Conservation (phyloP, 768 basidiomycete species). For the Lanmaoa rubissima region DNA sequence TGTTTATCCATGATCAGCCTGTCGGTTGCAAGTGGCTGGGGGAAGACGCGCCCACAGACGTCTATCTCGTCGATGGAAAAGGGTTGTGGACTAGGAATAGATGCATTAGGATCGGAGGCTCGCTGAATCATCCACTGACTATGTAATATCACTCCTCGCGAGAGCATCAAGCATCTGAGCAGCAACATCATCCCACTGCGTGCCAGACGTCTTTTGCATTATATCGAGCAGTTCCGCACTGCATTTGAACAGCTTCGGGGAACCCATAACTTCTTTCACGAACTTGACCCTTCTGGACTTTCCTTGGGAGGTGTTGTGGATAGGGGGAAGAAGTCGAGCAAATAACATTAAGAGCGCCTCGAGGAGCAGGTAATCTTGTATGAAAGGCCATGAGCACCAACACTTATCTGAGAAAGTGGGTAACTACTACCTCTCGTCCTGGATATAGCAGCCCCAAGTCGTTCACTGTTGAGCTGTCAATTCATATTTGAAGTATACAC, state of each 20-base stretch:
- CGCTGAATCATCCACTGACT: slow-evolving; percentile 37
- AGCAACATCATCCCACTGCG: slow-evolving; percentile 55
- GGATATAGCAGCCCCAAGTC: slow-evolving; percentile 49
- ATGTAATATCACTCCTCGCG: slow-evolving; percentile 44
- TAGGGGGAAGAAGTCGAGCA: slow-evolving; percentile 52
- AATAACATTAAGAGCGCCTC: slow-evolving; percentile 58
- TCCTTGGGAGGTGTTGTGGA: slow-evolving; percentile 35
- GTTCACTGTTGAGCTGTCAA: slow-evolving; percentile 31
- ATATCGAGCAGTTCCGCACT: slow-evolving; percentile 38
- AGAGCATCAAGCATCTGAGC: slow-evolving; percentile 47
- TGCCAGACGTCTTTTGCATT: slow-evolving; percentile 41
- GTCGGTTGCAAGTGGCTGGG: slow-evolving; percentile 39
- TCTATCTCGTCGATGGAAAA: slow-evolving; percentile 45
- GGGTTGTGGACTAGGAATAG: slow-evolving; percentile 53
- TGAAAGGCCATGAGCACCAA: background rate
- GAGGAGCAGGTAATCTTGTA: slow-evolving; percentile 52
- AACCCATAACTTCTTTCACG: slow-evolving; percentile 51
- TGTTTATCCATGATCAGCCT: slow-evolving; percentile 52
- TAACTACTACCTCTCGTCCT: slow-evolving; percentile 44
- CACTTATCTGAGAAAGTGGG: background rate
- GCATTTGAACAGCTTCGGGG: slow-evolving; percentile 36
- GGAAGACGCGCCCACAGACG: slow-evolving; percentile 35
- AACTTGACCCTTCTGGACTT: slow-evolving; percentile 42
- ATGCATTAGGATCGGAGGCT: slow-evolving; percentile 1
- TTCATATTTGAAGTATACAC: background rate